Evolutionary conservation across 1,284 basidiomycete species (phyloP).

Genomic region (Tranzscheliella williamsii): DNA sequence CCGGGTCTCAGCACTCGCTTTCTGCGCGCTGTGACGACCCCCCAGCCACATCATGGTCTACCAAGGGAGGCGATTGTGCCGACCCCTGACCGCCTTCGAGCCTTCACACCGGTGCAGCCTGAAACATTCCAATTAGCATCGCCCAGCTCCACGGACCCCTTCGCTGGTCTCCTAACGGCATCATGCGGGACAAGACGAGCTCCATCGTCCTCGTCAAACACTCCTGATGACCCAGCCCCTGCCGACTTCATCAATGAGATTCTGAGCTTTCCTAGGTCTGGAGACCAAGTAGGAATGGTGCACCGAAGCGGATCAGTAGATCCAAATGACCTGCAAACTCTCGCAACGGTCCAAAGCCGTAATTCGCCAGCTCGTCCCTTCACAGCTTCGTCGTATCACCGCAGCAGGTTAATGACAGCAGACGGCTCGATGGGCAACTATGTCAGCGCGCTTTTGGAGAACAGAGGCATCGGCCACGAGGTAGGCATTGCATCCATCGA

Average conservation of each 20-base stretch:
- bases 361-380: slow-evolving; percentile 10
- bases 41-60: neutral
- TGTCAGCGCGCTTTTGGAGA: slow-evolving; percentile 36
- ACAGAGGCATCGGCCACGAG: slow-evolving; percentile 71
- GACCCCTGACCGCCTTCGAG: neutral
- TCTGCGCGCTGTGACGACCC: neutral
- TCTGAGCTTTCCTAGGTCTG: neutral
- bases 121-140: neutral
- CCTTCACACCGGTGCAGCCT: neutral
- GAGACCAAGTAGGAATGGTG: neutral
- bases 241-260: neutral
- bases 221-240: no score
- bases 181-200: neutral
- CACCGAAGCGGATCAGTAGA: neutral
- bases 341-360: neutral
- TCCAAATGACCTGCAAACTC: no score
- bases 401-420: slow-evolving; percentile 20
- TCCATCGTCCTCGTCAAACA: neutral
- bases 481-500: slow-evolving; percentile 84
- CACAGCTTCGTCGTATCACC: slow-evolving; percentile 34
- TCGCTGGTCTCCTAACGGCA: neutral
- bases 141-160: neutral
- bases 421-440: slow-evolving; percentile 26
- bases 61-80: no score
- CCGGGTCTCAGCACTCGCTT: slow-evolving; percentile 6